Evolutionary conservation across 192 early-diverging fungal genomes (phyloP), one percentile per base, ranked within the genome.

Genomic region (Coemansia sp.): DNA sequence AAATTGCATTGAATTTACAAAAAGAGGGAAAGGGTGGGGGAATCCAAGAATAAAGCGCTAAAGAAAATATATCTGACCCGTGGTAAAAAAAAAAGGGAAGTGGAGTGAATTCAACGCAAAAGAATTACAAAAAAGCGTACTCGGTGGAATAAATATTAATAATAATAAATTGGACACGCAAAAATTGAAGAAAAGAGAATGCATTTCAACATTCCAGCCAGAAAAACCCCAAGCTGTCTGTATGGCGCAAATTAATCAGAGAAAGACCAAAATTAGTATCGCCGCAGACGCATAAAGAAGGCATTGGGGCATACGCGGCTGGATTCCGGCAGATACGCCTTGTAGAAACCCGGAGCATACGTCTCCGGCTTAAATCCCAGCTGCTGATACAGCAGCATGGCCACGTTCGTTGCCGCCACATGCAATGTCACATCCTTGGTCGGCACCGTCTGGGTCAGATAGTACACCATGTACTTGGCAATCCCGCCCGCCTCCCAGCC

Each of bases 281-380:
- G 69, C 44, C 92, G 56, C 55, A 92, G 57, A 1, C 93, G 74
- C 64, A 93, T 79, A 62, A 94, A 91, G 56, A 96, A 93, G 0
- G 93, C 93, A 61, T 93, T 93, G 41, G 88, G 87, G 57, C 88
- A 90, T 39, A 81, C 83, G 7, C 63, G 51, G 64, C 88, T 90
- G 15, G 85, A 74, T 11, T 79, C 60, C 1, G 93, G 88, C 14
- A 94, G 58, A 64, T 94, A 94, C 64, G 92, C 85, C 66, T 91
- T 87, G 69, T 97, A 94, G 68, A 97, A 97, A 45, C 87, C 83
- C 11, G 93, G 84, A 44, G 90, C 80, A 66, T 91, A 97, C 56
- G 90, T 85, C 52, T 97, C 94, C 1, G 94, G 88, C 69, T 97
- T 97, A 67, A 94, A 97, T 11, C 94, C 93, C 66, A 93, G 84